Evolutionary conservation across 805 yeast genomes (phyloP), one percentile per base, ranked within the genome.

Genomic region (Debaryomyces hansenii): DNA sequence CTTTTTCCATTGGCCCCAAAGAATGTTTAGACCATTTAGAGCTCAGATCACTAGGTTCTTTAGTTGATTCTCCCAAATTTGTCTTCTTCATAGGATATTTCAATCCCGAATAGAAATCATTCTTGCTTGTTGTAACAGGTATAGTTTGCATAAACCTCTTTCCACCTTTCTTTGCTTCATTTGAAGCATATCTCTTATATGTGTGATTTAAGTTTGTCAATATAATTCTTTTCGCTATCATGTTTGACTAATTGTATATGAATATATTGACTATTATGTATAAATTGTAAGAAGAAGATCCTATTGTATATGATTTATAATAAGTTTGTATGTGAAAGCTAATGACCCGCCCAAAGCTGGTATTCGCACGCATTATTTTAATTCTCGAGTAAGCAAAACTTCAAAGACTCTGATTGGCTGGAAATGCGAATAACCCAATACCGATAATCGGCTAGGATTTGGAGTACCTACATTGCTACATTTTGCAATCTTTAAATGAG

Each of bases 101-200:
- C 37, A 62, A 54, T 28, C 60, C 56, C 10, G 59, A 48, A 40
- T 56, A 62, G 37, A 60, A 59, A 37, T 53, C 59, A 15, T 46
- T 27, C 7, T 44, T 48, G 14, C 42, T 41, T 21, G 47, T 31
- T 7, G 57, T 40, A 14, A 59, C 46, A 7, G 53, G 46, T 29
- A 66, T 64, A 3, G 74, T 68, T 50, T 67, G 72, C 54, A 68
- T 65, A 50, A 59, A 67, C 47, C 74, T 51, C 46, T 58, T 64
- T 31, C 64, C 52, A 8, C 58, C 60, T 24, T 55, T 58, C 42
- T 57, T 54, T 16, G 49, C 38, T 40, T 57, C 63, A 18, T 59
- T 60, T 8, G 65, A 59, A 15, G 53, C 50, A 38, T 41, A 54
- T 36, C 62, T 51, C 37, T 50, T 48, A 39, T 45, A 42, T 21